A percentile compares a stretch with the other conserved stretches of the same genome.
Conservation (phyloP, 208 protist genomes). For the Leishmania arabica region DNA sequence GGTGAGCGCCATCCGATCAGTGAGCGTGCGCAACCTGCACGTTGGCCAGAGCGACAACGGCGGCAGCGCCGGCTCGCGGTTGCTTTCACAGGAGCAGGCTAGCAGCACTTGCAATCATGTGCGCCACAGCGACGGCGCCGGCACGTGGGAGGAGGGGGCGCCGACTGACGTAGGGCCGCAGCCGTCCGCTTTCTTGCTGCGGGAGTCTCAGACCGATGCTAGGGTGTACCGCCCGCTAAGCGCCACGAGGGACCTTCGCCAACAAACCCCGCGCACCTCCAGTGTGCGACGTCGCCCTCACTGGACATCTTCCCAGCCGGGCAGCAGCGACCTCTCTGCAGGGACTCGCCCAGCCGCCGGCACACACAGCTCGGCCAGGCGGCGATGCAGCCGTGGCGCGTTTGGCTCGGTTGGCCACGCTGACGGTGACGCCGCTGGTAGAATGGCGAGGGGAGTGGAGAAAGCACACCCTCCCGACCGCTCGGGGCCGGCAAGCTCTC, state of each 20-base stretch:
- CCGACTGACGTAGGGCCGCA: background rate
- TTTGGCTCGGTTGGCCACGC: background rate
- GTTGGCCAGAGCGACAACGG: background rate
- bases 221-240: background rate
- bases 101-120: background rate
- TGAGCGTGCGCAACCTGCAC: background rate
- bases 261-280: background rate
- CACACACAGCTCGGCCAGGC: background rate
- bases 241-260: background rate
- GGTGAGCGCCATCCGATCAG: conserved; percentile 10
- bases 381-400: background rate
- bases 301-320: background rate
- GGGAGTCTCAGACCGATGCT: background rate
- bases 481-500: background rate
- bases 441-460: background rate
- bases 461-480: background rate
- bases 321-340: no score
- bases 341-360: background rate
- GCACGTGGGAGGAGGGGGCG: background rate
- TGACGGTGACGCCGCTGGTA: background rate
- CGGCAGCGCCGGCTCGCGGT: background rate
- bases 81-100: background rate
- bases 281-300: background rate
- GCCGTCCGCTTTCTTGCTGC: background rate
- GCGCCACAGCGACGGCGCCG: background rate